Percentiles rank a stretch among this genome's conserved stretches.
These are phyloP conservation scores for Neonectria sp. DNA, from an alignment of 2,329 filamentous ascomycete genomes.

Conservation along the genomic window DNA sequence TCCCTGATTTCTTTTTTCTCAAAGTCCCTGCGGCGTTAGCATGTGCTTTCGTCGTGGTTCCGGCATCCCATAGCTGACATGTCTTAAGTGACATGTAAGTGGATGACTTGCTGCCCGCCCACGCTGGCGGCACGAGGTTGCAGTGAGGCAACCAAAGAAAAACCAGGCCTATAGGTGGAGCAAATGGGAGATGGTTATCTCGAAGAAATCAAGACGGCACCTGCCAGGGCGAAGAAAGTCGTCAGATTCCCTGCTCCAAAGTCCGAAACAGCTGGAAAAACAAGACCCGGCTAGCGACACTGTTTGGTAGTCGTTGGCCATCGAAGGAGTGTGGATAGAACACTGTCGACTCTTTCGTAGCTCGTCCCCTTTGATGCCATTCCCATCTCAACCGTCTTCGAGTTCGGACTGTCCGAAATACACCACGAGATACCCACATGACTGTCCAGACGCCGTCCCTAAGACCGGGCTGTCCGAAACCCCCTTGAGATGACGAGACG, in stretches of 20 bases:
- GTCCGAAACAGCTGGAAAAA: neutral
- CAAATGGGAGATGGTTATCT: neutral
- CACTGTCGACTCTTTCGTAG: constrained; percentile 1
- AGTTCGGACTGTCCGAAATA: constrained; percentile 18
- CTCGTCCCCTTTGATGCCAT: constrained; percentile 11
- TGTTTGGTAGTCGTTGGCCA: constrained; percentile 13
- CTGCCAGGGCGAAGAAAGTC: neutral
- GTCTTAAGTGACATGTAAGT: constrained; percentile 18
- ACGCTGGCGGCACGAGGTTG: constrained; percentile 15
- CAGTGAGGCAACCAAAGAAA: constrained; percentile 3
- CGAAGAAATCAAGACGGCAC: neutral
- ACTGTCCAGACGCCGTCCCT: constrained; percentile 3
- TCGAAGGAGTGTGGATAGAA: no score
- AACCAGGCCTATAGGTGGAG: neutral
- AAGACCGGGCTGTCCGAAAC: no score
- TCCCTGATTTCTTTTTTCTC: no score
- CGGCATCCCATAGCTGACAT: constrained; percentile 6
- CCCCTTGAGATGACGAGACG: constrained; percentile 1
- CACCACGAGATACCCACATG: constrained; percentile 18
- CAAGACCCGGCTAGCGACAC: neutral
- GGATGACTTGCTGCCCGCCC: constrained; percentile 18
- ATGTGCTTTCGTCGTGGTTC: neutral
- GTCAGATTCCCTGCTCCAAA: neutral
- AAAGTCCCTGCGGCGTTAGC: no score
- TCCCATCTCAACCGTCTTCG: constrained; percentile 7